Conservation (phyloP, 352 stramenopile genomes). For the Pythium aquatile region DNA sequence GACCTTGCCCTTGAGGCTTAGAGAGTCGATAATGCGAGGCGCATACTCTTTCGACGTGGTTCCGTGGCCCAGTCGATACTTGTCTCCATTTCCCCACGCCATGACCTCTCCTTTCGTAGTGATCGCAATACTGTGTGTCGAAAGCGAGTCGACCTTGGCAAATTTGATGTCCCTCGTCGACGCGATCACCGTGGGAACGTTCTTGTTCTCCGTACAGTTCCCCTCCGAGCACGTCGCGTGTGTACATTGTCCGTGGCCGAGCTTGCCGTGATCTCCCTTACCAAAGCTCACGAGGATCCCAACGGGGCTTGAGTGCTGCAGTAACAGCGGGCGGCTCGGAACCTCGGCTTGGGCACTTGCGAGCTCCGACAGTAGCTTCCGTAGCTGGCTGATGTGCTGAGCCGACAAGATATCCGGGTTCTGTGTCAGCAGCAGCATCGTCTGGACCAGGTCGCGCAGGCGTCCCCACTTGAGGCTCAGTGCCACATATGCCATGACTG, state of each 20-base stretch:
- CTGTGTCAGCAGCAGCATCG: slow-evolving; percentile 40
- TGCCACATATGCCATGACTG: slow-evolving; percentile 55
- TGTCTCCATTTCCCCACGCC: slow-evolving; percentile 84
- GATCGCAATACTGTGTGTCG: slow-evolving; percentile 78
- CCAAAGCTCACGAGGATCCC: slow-evolving; percentile 83
- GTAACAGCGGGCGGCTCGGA: slow-evolving; percentile 16
- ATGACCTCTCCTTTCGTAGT: slow-evolving; percentile 62
- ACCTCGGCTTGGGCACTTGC: slow-evolving; percentile 29
- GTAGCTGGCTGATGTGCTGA: slow-evolving; percentile 30
- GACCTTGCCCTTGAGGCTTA: slow-evolving; percentile 59
- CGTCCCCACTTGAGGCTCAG: slow-evolving; percentile 70
- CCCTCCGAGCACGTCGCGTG: slow-evolving; percentile 63
- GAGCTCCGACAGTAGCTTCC: slow-evolving; percentile 44
- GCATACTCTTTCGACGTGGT: slow-evolving; percentile 72
- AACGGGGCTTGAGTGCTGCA: slow-evolving; percentile 28
- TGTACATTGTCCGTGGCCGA: slow-evolving; percentile 72
- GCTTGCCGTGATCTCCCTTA: slow-evolving; percentile 82
- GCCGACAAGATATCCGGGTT: slow-evolving; percentile 15
- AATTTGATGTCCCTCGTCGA: slow-evolving; percentile 53
- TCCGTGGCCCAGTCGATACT: slow-evolving; percentile 76
- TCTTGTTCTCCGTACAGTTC: slow-evolving; percentile 86
- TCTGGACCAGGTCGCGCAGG: slow-evolving; percentile 48
- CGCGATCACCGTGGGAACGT: slow-evolving; percentile 53
- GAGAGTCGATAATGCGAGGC: slow-evolving; percentile 55
- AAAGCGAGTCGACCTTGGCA: slow-evolving; percentile 77